Evolutionary conservation across 164 flowering plant genomes (phyloP), one percentile per base, ranked within the genome.

Genomic region (Brasenia schreberi): DNA sequence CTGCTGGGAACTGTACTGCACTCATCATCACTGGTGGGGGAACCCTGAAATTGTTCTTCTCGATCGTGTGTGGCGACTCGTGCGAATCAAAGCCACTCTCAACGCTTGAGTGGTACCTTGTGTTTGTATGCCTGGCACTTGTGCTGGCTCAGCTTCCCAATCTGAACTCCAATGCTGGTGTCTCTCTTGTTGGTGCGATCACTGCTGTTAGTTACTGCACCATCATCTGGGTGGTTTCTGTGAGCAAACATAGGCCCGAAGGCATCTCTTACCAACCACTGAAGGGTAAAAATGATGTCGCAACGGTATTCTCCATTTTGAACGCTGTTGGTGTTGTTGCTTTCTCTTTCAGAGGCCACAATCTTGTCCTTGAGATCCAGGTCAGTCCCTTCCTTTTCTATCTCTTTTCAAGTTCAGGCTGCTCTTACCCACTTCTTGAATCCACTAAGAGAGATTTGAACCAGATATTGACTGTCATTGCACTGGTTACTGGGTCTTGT

Each of bases 331-430:
- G 91, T 43, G 80, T 88, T 17, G 71, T 90, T 18, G 95, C 86
- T 5, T 84, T 90, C 71, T 87, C 91, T 59, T 90, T 90, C 67
- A 80, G 92, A 72, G 97, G 97, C 58, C 97, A 90, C 75, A 90
- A 90, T 76, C 81, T 90, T 52, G 81, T 80, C 18, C 85, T 87
- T 52, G 92, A 89, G 67, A 87, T 89, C 9, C 92, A 89, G 88
- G 96, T 81, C 65, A 61, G 59, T 71, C 10, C 42, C 16, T 42
- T 68, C 14, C 10, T 5, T 19, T 23, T 61, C 18, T 4, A 11
- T 1, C 0, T n/a, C 63, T 33, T 33, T 33, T 63, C 42, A 39
- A 64, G 18, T 43, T 1, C 17, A 12, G 49, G 11, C 2, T 6
- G 39, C 39, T 33, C 39, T 33, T 33, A 33, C 39, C 39, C 39